Conservation (phyloP, 2,329 filamentous ascomycete species). For the Neocucurbitaria cava region DNA sequence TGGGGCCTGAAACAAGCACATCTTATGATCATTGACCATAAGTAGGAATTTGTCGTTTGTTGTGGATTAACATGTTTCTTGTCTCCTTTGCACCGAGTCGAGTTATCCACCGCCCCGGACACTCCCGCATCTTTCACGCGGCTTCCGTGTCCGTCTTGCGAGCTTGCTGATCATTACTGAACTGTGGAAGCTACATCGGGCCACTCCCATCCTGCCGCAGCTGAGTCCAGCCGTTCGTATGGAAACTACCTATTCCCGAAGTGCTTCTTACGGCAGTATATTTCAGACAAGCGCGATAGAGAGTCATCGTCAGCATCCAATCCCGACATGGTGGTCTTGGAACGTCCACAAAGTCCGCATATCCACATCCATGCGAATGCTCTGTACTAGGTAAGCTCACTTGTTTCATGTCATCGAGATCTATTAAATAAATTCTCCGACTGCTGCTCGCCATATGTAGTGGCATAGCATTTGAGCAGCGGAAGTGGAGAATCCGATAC, state of each 20-base stretch:
- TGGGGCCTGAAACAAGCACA: neutral
- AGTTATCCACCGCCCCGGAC: neutral
- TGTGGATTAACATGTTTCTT: neutral
- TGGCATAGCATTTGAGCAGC: no score
- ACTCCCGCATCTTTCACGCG: neutral
- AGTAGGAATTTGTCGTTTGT: no score
- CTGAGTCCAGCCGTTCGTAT: neutral
- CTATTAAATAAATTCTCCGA: no score
- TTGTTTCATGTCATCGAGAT: neutral
- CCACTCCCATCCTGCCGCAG: no score
- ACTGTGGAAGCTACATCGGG: neutral
- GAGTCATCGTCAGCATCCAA: neutral
- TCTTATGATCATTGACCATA: no score
- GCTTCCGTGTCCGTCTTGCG: neutral
- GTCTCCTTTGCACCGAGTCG: neutral
- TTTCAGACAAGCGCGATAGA: no score
- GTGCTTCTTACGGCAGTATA: no score
- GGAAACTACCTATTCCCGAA: neutral
- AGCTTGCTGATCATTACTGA: neutral
- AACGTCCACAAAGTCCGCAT: no score
- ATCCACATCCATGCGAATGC: neutral
- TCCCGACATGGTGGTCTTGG: neutral
- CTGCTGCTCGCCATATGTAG: no score
- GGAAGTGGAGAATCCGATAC: no score
- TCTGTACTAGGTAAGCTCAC: neutral